phyloP scores from a whole-genome alignment of 2,329 filamentous ascomycete genomes.

The Trichoderma sp. region DNA sequence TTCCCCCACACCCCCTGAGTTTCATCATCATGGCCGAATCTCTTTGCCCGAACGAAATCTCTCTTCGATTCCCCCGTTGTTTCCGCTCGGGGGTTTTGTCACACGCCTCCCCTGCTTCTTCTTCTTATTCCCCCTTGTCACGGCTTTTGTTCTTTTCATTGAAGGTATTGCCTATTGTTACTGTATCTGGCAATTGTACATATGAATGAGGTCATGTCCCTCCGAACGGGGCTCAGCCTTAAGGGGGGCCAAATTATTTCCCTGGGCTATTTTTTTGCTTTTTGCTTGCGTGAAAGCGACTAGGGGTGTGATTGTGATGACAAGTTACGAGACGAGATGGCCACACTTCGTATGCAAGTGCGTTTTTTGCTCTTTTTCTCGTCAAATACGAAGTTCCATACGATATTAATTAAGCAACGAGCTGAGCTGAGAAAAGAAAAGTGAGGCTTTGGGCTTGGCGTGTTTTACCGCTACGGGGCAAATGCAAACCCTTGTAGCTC shows the following conservation, averaged over 20 bases:
- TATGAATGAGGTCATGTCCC: not conserved
- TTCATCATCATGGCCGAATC: not conserved
- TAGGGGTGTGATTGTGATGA: not conserved
- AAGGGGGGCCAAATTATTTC: not conserved
- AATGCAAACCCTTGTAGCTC: not conserved
- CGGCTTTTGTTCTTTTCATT: not conserved
- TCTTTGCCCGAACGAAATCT: not conserved
- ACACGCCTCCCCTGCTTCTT: not conserved
- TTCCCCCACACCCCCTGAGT: not conserved
- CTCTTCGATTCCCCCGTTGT: not conserved
- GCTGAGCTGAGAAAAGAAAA: conserved; percentile 5
- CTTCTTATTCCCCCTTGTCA: not conserved
- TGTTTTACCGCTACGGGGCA: conserved; percentile 14
- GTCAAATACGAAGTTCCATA: not conserved
- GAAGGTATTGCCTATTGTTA: not conserved
- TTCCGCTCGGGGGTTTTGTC: not conserved
- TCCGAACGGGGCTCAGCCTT: not conserved
- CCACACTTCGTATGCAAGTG: not conserved
- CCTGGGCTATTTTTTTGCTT: not conserved
- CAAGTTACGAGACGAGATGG: not conserved
- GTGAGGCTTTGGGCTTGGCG: conserved; percentile 14
- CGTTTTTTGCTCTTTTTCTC: not conserved
- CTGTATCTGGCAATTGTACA: not conserved
- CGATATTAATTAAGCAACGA: not conserved
- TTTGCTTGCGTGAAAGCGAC: not conserved